These are phyloP conservation scores for Kentomonas sorsogonicus DNA, from an alignment of 208 protist species.

Conservation along the genomic window DNA sequence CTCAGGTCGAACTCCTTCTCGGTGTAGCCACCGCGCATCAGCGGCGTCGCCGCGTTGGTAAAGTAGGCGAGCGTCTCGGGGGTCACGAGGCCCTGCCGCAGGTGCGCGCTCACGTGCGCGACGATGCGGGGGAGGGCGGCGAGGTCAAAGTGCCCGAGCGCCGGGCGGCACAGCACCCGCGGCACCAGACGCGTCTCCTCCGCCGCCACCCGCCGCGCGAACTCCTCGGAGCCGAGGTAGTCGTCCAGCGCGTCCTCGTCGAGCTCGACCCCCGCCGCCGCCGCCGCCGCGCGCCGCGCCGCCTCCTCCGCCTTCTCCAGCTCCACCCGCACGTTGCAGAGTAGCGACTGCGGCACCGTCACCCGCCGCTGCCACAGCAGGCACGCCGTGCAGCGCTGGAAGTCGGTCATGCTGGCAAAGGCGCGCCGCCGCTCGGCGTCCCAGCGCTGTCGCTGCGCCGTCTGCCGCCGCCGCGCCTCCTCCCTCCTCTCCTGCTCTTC, in stretches of 20 bases:
- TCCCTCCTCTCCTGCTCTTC: constrained; percentile 10
- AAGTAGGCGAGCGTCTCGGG: constrained; percentile 45
- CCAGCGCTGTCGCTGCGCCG: constrained; percentile 10
- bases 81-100: constrained; percentile 20
- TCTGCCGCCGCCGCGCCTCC: not conserved
- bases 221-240: constrained; percentile 26
- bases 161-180: constrained; percentile 27
- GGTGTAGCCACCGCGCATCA: constrained; percentile 20
- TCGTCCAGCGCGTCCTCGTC: constrained; percentile 32
- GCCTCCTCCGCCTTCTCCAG: constrained; percentile 20
- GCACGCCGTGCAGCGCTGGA: constrained; percentile 61
- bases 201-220: constrained; percentile 26
- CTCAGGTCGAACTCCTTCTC: constrained; percentile 78
- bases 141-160: constrained; percentile 60
- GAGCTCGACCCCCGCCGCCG: constrained; percentile 1
- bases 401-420: constrained; percentile 38
- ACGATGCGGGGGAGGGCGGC: constrained; percentile 55
- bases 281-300: constrained; percentile 9
- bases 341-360: constrained; percentile 27
- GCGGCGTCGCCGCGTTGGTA: constrained; percentile 7
- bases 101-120: constrained; percentile 34
- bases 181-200: constrained; percentile 36
- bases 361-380: constrained; percentile 63
- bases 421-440: constrained; percentile 34
- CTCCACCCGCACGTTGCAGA: constrained; percentile 40